Evolutionary conservation across 768 basidiomycete genomes (phyloP), one percentile per base, ranked within the genome.

Genomic region (Auricularia sp.): DNA sequence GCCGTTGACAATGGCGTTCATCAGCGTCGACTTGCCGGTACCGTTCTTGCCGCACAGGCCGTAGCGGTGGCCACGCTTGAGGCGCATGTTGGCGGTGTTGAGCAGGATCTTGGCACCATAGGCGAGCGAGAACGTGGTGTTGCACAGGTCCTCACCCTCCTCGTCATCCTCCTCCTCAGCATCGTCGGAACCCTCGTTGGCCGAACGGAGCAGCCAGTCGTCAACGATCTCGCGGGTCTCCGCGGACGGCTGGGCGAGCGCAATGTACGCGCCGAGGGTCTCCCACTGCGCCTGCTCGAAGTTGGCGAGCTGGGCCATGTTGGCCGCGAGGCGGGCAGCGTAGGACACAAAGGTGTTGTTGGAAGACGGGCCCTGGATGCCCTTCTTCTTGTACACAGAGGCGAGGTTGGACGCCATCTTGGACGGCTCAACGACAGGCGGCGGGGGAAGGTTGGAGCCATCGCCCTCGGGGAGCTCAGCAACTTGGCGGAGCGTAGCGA

Each of bases 21-120:
- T 93, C 74, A 93, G 85, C 34, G 91, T 93, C 1, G 91, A 93
- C 83, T 98, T 98, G 71, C 95, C 95, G 72, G 94, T 94, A 86
- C 95, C 95, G 78, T 98, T 98, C 81, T 94, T 91, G 76, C 95
- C 95, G 75, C 93, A 96, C 39, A 98, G 88, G 84, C 95, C 95
- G 76, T 98, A 98, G 74, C 95, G 93, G 80, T 97, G 92, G 64
- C 94, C 95, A 78, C 95, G 93, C 84, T 96, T 97, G 75, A 98
- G 90, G 75, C 95, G 93, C 76, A 98, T 91, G 68, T 83, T 88
- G 65, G 95, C 95, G 51, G 93, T 97, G 81, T 98, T 97, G 74
- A 98, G 87, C 74, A 98, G 77, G 71, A 98, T 97, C 83, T 97
- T 97, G 73, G 95, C 95, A 88, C 95, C 95, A 75, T 98, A 98